Evolutionary conservation across 495 filamentous ascomycete species (phyloP).

Genomic region (Staphylotrichum tortipilum): DNA sequence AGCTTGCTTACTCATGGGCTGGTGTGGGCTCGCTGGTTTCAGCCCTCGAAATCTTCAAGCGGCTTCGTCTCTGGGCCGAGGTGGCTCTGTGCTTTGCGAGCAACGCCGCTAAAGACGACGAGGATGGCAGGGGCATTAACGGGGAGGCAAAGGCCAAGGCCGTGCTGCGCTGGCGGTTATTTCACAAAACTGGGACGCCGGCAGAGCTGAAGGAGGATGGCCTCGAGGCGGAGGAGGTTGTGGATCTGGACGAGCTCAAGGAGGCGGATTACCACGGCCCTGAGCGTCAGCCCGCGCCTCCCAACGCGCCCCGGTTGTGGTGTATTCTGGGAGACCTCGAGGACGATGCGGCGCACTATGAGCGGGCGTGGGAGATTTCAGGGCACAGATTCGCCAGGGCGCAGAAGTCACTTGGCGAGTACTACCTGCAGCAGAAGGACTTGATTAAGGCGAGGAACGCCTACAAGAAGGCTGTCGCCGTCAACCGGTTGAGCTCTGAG

Average conservation of each 20-base stretch:
- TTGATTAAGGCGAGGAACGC: conserved; percentile 64
- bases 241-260: conserved; percentile 42
- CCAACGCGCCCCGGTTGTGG: conserved; percentile 78
- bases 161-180: conserved; percentile 70
- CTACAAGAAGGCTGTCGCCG: conserved; percentile 64
- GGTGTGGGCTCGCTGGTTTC: conserved; percentile 77
- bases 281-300: conserved; percentile 59
- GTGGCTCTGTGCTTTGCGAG: conserved; percentile 74
- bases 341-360: conserved; percentile 60
- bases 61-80: conserved; percentile 91
- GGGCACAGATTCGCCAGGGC: conserved; percentile 72
- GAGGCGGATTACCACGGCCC: conserved; percentile 47
- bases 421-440: conserved; percentile 56
- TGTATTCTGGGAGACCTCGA: conserved; percentile 93
- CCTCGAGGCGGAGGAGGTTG: conserved; percentile 38
- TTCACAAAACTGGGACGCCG: conserved; percentile 43
- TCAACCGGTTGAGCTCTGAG: conserved; percentile 70
- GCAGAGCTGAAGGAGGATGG: conserved; percentile 12
- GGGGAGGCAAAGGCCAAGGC: conserved; percentile 70
- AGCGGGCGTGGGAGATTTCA: conserved; percentile 84
- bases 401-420: conserved; percentile 75
- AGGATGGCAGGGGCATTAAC: conserved; percentile 37
- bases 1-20: conserved; percentile 86
- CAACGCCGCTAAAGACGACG: conserved; percentile 56
- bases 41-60: conserved; percentile 91